A percentile compares a stretch with the other conserved stretches of the same genome.
Conservation (phyloP, 2,329 filamentous ascomycete species). For the Ophiostoma himal-ulmi region DNA sequence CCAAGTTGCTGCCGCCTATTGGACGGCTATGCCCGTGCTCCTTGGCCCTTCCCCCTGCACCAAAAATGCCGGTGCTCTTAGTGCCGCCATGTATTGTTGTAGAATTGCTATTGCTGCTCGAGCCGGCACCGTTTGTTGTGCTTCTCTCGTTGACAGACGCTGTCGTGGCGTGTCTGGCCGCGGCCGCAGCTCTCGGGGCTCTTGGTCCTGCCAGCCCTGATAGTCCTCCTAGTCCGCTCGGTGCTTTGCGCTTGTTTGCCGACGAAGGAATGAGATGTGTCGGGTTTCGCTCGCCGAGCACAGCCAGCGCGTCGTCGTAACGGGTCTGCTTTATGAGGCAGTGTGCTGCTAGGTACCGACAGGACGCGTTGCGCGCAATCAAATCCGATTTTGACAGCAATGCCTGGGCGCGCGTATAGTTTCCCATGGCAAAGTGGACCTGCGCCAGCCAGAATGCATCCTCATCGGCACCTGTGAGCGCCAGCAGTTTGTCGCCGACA, state of each 20-base stretch:
- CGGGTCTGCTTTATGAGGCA: constrained; percentile 89
- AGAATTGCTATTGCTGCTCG: neutral
- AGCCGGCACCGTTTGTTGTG: neutral
- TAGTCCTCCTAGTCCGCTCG: constrained; percentile 10
- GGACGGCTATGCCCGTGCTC: constrained; percentile 13
- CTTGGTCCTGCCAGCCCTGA: constrained; percentile 37
- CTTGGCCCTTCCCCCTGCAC: constrained; percentile 22
- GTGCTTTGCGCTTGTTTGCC: constrained; percentile 60
- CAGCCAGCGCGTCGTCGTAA: constrained; percentile 77
- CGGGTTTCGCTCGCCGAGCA: constrained; percentile 92
- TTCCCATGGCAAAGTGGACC: constrained; percentile 90
- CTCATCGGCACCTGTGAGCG: constrained; percentile 85
- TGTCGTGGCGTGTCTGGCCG: neutral
- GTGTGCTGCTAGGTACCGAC: constrained; percentile 86
- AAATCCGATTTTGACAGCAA: constrained; percentile 82
- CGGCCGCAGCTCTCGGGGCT: constrained; percentile 21
- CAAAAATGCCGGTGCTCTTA: constrained; percentile 15
- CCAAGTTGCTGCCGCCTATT: constrained; percentile 6
- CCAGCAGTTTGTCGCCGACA: constrained; percentile 92
- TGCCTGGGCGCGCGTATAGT: constrained; percentile 85
- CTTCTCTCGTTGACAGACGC: neutral
- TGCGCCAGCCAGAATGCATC: constrained; percentile 98
- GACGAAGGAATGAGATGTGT: constrained; percentile 71
- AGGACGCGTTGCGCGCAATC: constrained; percentile 73
- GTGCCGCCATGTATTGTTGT: constrained; percentile 5